Evolutionary conservation across 2,329 filamentous ascomycete genomes (phyloP), one percentile per base, ranked within the genome.

Genomic region (Aspergillus brunneoviolaceus): DNA sequence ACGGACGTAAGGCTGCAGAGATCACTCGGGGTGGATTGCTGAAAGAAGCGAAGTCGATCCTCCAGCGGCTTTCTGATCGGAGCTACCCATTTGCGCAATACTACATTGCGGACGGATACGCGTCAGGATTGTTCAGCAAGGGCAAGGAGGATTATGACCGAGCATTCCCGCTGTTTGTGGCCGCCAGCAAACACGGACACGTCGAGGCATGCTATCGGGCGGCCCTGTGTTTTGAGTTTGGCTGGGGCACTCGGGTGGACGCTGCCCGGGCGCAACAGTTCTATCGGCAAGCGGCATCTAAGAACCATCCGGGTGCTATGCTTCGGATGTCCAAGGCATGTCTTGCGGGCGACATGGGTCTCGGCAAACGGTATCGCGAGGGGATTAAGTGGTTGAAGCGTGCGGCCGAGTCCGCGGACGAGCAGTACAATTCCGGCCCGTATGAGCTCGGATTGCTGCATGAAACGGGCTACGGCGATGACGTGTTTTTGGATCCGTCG

Each of bases 31-130:
- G 77, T 27, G 87, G 92, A 65, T 81, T 98, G 61, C 81, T 96
- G 51, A 87, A 87, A 39, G 95, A 99, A 82, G 93, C 95, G 60
- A 91, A 92, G 72, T 87, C 88, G 62, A 97, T 98, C 69, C 80
- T 99, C 49, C 91, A 96, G 77, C 89, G 88, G 63, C 83, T 98
- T 55, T 85, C 93, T 19, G 94, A 93, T 77, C 88, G 87, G 60
- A 92, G 92, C 50, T 97, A 97, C 74, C 95, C 95, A 1, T 98
- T 97, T 76, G 95, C 95, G 3, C 95, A 99, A 75, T 99, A 99
- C 79, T 98, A 98, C 74, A 86, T 99, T 12, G 95, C 88, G 21
- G 95, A 99, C 73, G 95, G 95, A 1, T 96, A 91, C 73, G 91
- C 92, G 2, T 97, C 94, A 5, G 95, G 95, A 0, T 82, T 99